A percentile compares a stretch with the other conserved stretches of the same genome.
These are phyloP conservation scores for Alternaria longipes DNA, from an alignment of 2,329 filamentous ascomycete species.

Conservation along the genomic window DNA sequence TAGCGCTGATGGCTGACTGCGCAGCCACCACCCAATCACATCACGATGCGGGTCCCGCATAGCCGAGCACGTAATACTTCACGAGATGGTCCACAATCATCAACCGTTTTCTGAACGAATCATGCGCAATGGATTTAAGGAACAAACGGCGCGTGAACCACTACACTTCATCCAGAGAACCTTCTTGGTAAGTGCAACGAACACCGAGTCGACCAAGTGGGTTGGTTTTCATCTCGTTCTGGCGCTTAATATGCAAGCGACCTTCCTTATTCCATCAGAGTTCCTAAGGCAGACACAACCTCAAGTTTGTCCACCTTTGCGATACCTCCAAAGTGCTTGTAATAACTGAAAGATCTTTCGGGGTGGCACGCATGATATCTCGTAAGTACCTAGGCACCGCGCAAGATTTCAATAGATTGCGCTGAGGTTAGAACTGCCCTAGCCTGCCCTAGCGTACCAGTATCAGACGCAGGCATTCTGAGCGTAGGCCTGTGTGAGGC, in stretches of 20 bases:
- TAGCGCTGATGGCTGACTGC: background rate
- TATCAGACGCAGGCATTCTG: background rate
- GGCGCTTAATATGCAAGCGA: too few relatives aligned
- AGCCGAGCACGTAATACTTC: background rate
- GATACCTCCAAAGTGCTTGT: background rate
- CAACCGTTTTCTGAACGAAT: background rate
- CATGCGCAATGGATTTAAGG: background rate
- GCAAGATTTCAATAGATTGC: background rate
- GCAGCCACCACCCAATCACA: background rate
- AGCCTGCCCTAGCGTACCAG: background rate
- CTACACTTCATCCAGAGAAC: background rate
- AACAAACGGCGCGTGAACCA: slow-evolving; percentile 3
- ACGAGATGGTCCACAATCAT: background rate
- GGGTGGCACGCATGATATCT: background rate
- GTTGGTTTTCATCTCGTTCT: background rate
- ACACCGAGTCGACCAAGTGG: background rate
- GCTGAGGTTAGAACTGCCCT: background rate
- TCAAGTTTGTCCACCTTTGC: background rate
- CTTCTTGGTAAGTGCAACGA: background rate
- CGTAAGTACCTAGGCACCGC: background rate
- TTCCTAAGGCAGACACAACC: background rate
- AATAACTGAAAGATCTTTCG: background rate
- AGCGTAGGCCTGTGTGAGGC: slow-evolving; percentile 3
- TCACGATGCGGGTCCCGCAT: background rate
- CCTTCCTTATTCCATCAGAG: too few relatives aligned